Percentiles rank a stretch among this genome's conserved stretches.
phyloP scores from a whole-genome alignment of 2,329 filamentous ascomycete species.

The Colletotrichum graminicola region DNA sequence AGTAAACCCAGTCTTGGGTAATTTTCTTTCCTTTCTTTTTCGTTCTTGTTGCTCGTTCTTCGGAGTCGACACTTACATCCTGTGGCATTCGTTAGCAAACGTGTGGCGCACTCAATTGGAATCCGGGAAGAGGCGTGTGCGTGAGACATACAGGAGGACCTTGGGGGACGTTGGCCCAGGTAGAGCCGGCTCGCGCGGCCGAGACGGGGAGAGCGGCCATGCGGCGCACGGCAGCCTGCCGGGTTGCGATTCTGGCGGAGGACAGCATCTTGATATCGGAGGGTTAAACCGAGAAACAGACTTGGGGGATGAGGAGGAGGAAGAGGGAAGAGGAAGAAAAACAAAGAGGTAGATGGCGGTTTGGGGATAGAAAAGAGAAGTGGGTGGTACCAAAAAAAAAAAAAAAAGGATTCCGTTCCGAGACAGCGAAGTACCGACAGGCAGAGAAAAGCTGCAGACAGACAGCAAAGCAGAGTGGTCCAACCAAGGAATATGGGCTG shows the following conservation, averaged over 20 bases:
- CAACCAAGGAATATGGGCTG: conserved; percentile 33
- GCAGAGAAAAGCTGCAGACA: conserved; percentile 28
- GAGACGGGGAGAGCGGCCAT: conserved; percentile 38
- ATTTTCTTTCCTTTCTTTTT: background rate
- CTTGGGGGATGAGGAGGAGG: background rate
- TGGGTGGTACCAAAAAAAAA: conserved; percentile 14
- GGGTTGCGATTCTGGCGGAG: conserved; percentile 42
- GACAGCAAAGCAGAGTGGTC: conserved; percentile 2
- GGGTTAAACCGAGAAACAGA: background rate
- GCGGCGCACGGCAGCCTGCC: conserved; percentile 43
- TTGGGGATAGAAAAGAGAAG: conserved; percentile 7
- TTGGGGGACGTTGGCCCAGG: conserved; percentile 92
- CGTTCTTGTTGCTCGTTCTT: background rate
- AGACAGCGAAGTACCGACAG: conserved; percentile 39
- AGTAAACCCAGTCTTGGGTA: conserved; percentile 26
- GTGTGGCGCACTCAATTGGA: conserved; percentile 48
- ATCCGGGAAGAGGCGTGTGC: conserved; percentile 1
- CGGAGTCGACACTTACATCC: conserved; percentile 52
- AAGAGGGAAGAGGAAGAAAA: background rate
- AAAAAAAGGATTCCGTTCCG: conserved; percentile 26
- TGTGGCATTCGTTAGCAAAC: conserved; percentile 48
- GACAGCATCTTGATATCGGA: conserved; percentile 39
- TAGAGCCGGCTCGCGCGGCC: conserved; percentile 70
- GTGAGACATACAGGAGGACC: conserved; percentile 84
- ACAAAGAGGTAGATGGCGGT: background rate